Evolutionary conservation across 352 stramenopile species (phyloP).

Genomic region (Phytophthora melonis): DNA sequence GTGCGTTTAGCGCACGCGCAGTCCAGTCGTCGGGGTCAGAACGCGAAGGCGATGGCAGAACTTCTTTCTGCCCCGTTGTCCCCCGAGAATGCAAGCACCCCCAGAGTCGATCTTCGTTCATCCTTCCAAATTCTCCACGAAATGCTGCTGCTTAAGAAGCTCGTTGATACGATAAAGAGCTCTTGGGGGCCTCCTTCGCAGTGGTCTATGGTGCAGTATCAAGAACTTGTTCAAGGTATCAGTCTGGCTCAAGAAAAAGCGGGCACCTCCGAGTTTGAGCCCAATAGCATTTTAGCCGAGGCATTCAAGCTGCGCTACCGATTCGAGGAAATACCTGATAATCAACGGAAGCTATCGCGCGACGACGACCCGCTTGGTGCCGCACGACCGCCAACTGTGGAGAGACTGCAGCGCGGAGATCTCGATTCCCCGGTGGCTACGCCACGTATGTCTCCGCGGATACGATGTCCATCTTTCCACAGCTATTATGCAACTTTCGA

Average conservation of each 20-base stretch:
- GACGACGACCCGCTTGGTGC: constrained; percentile 28
- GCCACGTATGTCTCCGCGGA: constrained; percentile 34
- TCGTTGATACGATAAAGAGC: constrained; percentile 51
- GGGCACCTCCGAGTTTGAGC: constrained; percentile 41
- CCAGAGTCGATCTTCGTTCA: constrained; percentile 54
- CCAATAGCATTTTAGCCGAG: constrained; percentile 49
- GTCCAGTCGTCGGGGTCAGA: constrained; percentile 30
- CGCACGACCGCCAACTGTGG: constrained; percentile 1
- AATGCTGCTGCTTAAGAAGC: constrained; percentile 68
- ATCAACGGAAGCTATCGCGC: constrained; percentile 56
- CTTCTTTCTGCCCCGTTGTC: constrained; percentile 34
- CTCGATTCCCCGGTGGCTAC: constrained; percentile 17
- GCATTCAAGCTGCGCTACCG: constrained; percentile 71
- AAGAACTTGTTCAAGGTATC: constrained; percentile 69
- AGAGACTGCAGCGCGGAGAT: constrained; percentile 13
- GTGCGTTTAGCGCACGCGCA: constrained; percentile 29
- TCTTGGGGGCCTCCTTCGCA: constrained; percentile 56
- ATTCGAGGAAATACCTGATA: constrained; percentile 75
- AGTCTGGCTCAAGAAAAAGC: constrained; percentile 61
- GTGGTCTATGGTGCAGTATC: constrained; percentile 67
- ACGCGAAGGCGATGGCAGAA: constrained; percentile 37
- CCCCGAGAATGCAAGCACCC: constrained; percentile 19
- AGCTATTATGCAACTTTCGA: constrained; percentile 84
- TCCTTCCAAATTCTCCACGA: constrained; percentile 81
- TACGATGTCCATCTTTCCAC: constrained; percentile 75